Evolutionary conservation across 2,329 filamentous ascomycete species (phyloP).

Genomic region (Intubia oerlemansii): DNA sequence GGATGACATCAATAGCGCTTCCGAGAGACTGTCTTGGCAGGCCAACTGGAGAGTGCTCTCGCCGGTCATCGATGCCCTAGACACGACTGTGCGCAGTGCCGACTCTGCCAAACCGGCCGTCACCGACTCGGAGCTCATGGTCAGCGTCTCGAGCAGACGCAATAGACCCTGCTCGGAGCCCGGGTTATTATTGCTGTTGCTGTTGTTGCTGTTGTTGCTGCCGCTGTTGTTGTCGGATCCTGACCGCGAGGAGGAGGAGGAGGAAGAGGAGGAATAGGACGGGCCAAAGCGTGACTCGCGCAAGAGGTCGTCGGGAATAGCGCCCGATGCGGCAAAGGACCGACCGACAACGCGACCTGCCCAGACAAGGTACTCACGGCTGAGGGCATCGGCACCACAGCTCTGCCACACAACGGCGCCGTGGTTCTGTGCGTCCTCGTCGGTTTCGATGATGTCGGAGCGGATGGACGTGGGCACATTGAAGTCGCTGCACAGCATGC

Average conservation of each 20-base stretch:
- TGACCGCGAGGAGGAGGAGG: no score
- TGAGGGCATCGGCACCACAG: slow-evolving; percentile 40
- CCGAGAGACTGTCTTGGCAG: slow-evolving; percentile 28
- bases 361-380: slow-evolving; percentile 59
- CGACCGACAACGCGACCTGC: slow-evolving; percentile 66
- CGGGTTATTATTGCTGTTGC: no score
- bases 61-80: slow-evolving; percentile 24
- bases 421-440: slow-evolving; percentile 39
- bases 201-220: no score
- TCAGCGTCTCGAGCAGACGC: slow-evolving; percentile 36
- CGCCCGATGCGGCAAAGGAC: slow-evolving; percentile 56
- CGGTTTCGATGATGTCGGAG: slow-evolving; percentile 47
- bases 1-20: slow-evolving; percentile 30
- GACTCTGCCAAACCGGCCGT: slow-evolving; percentile 39
- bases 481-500: slow-evolving; percentile 58
- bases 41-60: slow-evolving; percentile 26
- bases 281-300: slow-evolving; percentile 34
- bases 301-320: slow-evolving; percentile 37
- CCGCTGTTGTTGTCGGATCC: slow-evolving; percentile 17
- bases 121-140: slow-evolving; percentile 31
- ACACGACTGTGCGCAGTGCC: slow-evolving; percentile 33
- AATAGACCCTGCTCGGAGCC: slow-evolving; percentile 44
- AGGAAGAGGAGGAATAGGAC: no score
- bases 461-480: slow-evolving; percentile 31
- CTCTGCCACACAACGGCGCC: slow-evolving; percentile 56